Base-by-base conservation (phyloP, 2,329 filamentous ascomycete species). In the Salinomyces thailandicus region DNA sequence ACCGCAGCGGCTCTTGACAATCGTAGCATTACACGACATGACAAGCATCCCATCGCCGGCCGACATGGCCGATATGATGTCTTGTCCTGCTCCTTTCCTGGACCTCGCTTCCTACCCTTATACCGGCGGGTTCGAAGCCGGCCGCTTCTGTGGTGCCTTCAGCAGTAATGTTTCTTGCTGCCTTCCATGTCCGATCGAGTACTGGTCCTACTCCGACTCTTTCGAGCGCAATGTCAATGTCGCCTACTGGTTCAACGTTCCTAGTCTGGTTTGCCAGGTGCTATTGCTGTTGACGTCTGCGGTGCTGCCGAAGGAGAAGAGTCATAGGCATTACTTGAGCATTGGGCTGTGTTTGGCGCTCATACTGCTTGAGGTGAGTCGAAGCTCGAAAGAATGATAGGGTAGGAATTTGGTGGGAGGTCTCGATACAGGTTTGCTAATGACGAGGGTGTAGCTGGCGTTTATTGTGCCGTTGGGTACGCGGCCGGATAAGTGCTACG, bases 401-500 rank as follows among this genome's bases (percentile, higher is more conserved):
- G n/a, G n/a, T n/a, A n/a, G n/a, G n/a, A n/a, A 27, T 26, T n/a
- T n/a, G n/a, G n/a, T n/a, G n/a, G n/a, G n/a, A n/a, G n/a, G n/a
- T n/a, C n/a, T n/a, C n/a, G 26, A 24, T 16, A 14, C 12, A 14
- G 35, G 16, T n/a, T 37, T 27, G 27, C 12, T n/a, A n/a, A n/a
- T n/a, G n/a, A n/a, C n/a, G n/a, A n/a, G n/a, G n/a, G n/a, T 17
- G 17, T 26, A 38, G 81, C 69, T 96, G 48, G 85, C 85, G 17
- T 94, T 96, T 57, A 82, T 95, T 31, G 75, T 98, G 27, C 89
- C 91, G 0, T 71, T 95, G 16, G 85, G 75, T 9, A 76, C 77
- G 18, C 72, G 78, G 42, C 85, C 86, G 1, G 65, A 85, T 0
- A 77, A 93, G 64, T 98, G 91, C 60, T 82, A 77, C 55, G 83